Evolutionary conservation across 208 protist genomes (phyloP), one percentile per base, ranked within the genome.

Genomic region (Crithidia fasciculata): DNA sequence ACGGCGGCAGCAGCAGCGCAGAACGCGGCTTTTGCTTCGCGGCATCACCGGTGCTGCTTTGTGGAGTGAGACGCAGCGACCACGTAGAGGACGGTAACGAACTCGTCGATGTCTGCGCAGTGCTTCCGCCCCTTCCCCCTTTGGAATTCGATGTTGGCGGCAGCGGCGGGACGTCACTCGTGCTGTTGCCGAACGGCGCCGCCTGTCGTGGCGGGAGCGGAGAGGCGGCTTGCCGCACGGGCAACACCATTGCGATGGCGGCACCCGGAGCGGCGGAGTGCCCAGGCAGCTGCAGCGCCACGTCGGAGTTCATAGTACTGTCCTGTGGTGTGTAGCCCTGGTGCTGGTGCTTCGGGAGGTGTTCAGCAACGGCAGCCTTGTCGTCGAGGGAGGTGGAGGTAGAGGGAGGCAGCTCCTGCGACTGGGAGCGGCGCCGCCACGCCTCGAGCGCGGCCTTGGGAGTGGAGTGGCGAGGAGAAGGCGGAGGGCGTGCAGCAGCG

Each of bases 361-460:
- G 28, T 28, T 28, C 28, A 28, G 28, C 28, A 28, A 28, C 28
- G 28, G 28, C 28, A 15, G 43, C 55, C 18, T 40, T 19, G 16
- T 15, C 28, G 8, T 66, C 61, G 45, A 66, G 45, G 2, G 61
- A 9, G 9, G 41, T 0, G 5, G 61, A 66, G 44, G 18, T 44
- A 6, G 61, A 37, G 3, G 44, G 54, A 0, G 45, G 40, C 40
- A 45, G 5, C 9, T 55, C 44, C 45, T n/a, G 61, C 8, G 61
- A 53, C 28, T 52, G 41, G 4, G 61, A 66, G 45, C 61, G 28
- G 28, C 28, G 61, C 4, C 45, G 45, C 61, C 61, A 66, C 28
- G 61, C 61, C 19, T 66, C 61, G 4, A 66, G 44, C 8, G 61
- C 61, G 0, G 52, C 16, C 6, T 45, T 40, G 8, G 61, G 61